Base-by-base conservation (phyloP, 2,329 filamentous ascomycete species). In the Zelopaecilomyces penicillatus region DNA sequence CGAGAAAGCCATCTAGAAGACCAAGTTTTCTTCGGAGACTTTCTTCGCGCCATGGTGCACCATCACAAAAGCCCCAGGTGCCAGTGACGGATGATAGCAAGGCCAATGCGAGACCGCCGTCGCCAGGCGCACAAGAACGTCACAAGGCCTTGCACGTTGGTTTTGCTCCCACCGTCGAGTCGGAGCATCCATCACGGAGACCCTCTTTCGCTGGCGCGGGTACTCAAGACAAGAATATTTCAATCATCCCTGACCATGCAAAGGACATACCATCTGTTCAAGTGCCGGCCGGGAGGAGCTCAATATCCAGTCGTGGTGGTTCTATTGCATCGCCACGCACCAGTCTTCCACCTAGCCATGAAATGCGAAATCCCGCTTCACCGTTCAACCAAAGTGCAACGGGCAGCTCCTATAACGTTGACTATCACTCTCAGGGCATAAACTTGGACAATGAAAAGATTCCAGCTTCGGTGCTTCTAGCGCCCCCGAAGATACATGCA, bases 1-100 rank as follows among this genome's bases (percentile, higher is more conserved):
- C 64, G 3, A 59, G 63, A 19, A 64, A 63, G 35, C 54, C 63
- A 3, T 59, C 60, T 5, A 68, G 63, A 46, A 60, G 71, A 19
- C 69, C 71, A 1, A 65, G 64, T 44, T 64, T 78, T 42, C 67
- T 76, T 45, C 69, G 66, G 26, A 64, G 73, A 5, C 57, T 68
- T 19, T 77, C 75, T 0, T 75, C 71, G 1, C 65, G 61, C 32
- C 62, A 60, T 36, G 54, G 56, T 41, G 44, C 52, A 5, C 19
- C n/a, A 28, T 10, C 41, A 12, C 52, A 44, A 11, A 48, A 41
- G 38, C 45, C 47, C 8, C 44, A 42, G 10, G 37, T 36, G 6
- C 47, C 49, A 10, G 41, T 30, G 4, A 36, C 39, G 4, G 32
- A 43, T 4, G 30, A 45, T n/a, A 49, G 42, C 1, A 45, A 41